phyloP scores from a whole-genome alignment of 192 early-diverging fungal genomes.

The Entrophospora sp. region DNA sequence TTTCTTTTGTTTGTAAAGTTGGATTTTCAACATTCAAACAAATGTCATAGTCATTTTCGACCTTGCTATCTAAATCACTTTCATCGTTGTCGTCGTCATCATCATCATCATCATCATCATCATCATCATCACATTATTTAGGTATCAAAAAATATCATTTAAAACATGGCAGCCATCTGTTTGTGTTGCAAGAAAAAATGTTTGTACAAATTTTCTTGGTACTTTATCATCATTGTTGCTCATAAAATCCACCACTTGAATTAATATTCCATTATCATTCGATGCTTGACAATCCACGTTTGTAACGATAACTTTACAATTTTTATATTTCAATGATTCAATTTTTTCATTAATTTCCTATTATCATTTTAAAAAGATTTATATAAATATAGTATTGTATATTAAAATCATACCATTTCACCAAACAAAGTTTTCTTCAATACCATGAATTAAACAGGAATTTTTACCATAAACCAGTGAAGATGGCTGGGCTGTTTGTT shows the following conservation, averaged over 20 bases:
- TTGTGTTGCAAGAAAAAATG: conserved; percentile 79
- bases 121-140: conserved; percentile 62
- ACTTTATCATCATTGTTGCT: conserved; percentile 67
- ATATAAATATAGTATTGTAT: too few relatives aligned
- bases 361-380: too few relatives aligned
- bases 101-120: too few relatives aligned
- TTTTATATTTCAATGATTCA: conserved; percentile 62
- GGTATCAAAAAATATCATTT: conserved; percentile 91
- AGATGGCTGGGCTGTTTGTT: conserved; percentile 73
- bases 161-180: conserved; percentile 84
- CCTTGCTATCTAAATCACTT: too few relatives aligned
- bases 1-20: too few relatives aligned
- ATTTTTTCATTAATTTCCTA: conserved; percentile 79
- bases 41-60: too few relatives aligned
- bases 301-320: conserved; percentile 81
- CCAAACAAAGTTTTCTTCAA: conserved; percentile 62
- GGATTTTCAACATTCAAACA: too few relatives aligned
- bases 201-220: conserved; percentile 84
- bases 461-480: conserved; percentile 81
- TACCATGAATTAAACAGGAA: conserved; percentile 74
- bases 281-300: conserved; percentile 80
- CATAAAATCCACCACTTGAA: conserved; percentile 90
- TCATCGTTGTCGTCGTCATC: too few relatives aligned
- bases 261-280: conserved; percentile 64
- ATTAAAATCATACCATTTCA: too few relatives aligned